phyloP scores from a whole-genome alignment of 306 rosid species.

The Quercus bicolor region DNA sequence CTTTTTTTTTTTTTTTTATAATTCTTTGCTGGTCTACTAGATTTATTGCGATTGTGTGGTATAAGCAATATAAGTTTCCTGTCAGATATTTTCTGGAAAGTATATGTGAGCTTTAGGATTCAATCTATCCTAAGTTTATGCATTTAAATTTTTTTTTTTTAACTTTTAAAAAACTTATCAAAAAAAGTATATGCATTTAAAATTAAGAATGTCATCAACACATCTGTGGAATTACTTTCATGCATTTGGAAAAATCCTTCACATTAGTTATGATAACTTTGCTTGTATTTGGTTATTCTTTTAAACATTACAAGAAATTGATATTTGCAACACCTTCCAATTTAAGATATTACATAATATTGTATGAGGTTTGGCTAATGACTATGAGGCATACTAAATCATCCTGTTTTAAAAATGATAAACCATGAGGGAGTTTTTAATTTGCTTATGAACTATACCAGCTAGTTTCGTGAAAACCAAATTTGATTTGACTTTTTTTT shows the following conservation, averaged over 20 bases:
- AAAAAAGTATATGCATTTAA: not conserved
- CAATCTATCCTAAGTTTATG: not conserved
- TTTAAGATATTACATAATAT: slow-evolving; percentile 7
- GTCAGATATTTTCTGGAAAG: slow-evolving; percentile 9
- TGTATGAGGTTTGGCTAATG: slow-evolving; percentile 7
- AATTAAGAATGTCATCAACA: not conserved
- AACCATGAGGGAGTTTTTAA: not conserved
- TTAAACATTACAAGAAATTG: not conserved
- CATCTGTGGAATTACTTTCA: not conserved
- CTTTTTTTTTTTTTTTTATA: not conserved
- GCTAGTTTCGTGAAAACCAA: not conserved
- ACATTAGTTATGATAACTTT: not conserved
- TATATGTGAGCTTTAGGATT: slow-evolving; percentile 3
- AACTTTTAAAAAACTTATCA: too few species aligned
- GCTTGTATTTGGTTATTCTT: not conserved
- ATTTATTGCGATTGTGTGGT: slow-evolving; percentile 6
- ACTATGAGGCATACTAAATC: not conserved
- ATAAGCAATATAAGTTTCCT: slow-evolving; percentile 9
- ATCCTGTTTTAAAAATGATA: not conserved
- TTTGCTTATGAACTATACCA: not conserved
- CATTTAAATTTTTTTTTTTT: not conserved
- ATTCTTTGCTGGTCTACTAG: slow-evolving; percentile 10
- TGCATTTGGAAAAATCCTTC: not conserved
- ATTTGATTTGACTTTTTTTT: not conserved
- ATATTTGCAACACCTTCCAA: not conserved